Base-by-base conservation (phyloP, 495 filamentous ascomycete species). In the Aspergillus homomorphus region DNA sequence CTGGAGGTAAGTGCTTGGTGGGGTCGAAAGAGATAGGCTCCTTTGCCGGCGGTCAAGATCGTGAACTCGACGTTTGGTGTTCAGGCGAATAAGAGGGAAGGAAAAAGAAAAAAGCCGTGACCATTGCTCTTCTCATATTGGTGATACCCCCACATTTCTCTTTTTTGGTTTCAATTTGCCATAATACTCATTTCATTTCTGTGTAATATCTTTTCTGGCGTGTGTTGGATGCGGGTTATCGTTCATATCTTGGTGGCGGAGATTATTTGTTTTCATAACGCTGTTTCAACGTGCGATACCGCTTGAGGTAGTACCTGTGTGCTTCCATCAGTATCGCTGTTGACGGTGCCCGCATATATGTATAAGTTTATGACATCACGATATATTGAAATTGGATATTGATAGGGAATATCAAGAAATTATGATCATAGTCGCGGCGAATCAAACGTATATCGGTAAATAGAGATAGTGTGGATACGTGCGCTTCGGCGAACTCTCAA, bases 1-100 rank as follows among this genome's bases (percentile, higher is more conserved):
- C 74, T 98, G 45, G 92, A 97, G 78, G 83, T 94, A 56, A 92
- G 92, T 53, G 92, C 90, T n/a, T 96, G 91, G 91, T 95, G 90
- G 87, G 92, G 89, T 62, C 78, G 79, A 69, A 95, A 91, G 76
- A 81, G 73, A 70, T 77, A 57, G 73, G 51, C 20, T 22, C 52
- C 45, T 53, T 45, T 50, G 54, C 38, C 53, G 41, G 57, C 46
- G 53, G 54, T 33, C 49, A 61, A 38, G 51, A 43, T 65, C 33
- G 48, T 48, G 46, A 52, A 61, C 54, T 58, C 51, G 59, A 53
- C 54, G 55, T 54, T 54, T 44, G 61, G 53, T 62, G 60, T 60
- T 66, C 57, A 51, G 57, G 55, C 58, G 60, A 55, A 57, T 33
- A 45, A 64, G n/a, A 59, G 54, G 53, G 45, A 54, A 60, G 59